Base-by-base conservation (phyloP, 2,329 filamentous ascomycete genomes). In the Fusarium oligoseptatum region DNA sequence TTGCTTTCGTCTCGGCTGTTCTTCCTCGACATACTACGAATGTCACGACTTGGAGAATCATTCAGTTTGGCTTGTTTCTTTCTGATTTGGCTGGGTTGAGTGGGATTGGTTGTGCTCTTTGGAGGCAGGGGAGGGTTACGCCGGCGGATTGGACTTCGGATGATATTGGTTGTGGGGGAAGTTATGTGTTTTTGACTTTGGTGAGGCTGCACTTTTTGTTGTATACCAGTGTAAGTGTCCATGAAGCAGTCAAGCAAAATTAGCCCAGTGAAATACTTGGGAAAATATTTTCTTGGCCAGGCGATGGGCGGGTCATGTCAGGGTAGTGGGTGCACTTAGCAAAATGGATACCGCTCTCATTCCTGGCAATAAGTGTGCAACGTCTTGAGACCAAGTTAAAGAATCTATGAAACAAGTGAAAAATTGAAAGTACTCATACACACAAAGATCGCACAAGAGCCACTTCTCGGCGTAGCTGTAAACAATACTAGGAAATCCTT, bases 181-280 rank as follows among this genome's bases (percentile, higher is more conserved):
- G 41, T 4, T 68, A 68, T 52, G 15, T 68, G 27, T 68, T 65
- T 20, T 43, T 68, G 41, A 68, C 66, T 32, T 34, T 68, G n/a
- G 41, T 68, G 9, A 36, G 66, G 22, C 4, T 65, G 24, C 41
- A 52, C 34, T 68, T 68, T 22, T 22, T 68, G 15, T 12, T 68
- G 6, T 45, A 29, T 12, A 65, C 20, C 3, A 32, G 27, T 4
- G 45, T 15, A 29, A 9, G 15, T 50, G 14, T 29, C 0, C 45
- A n/a, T 10, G 45, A 17, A 7, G 20, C 4, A 10, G 14, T 48
- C 14, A 48, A 48, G 43, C 43, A 24, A 6, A 48, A 24, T 6
- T 50, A 6, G 10, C 9, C 24, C 0, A 7, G 45, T 29, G 15
- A 50, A 45, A 9, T 24, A 2, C 7, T 4, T 8, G 12, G 41